These are phyloP conservation scores for Coprinopsis cinerea DNA, from an alignment of 768 basidiomycete species.

Conservation along the genomic window DNA sequence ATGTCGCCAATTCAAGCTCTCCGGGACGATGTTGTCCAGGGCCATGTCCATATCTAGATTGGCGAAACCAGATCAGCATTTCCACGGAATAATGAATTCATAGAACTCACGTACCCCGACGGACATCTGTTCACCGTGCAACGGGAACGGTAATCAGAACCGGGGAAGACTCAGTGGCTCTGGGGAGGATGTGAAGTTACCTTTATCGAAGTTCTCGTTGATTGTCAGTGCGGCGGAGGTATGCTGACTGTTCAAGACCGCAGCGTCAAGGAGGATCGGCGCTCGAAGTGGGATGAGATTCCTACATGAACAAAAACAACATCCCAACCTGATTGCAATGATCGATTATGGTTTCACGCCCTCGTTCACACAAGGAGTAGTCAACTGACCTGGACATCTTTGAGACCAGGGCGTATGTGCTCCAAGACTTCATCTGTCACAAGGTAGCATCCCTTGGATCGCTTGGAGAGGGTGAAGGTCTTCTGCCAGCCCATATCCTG, in stretches of 20 bases:
- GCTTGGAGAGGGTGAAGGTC: slow-evolving; percentile 59
- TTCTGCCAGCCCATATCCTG: slow-evolving; percentile 83
- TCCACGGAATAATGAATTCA: slow-evolving; percentile 10
- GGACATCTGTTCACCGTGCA: not conserved
- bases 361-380: not conserved
- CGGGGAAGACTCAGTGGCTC: too few species aligned
- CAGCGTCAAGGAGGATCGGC: not conserved
- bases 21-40: slow-evolving; percentile 83
- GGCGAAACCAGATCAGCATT: not conserved
- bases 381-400: slow-evolving; percentile 51
- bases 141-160: too few species aligned
- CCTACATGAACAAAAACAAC: slow-evolving; percentile 83
- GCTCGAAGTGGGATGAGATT: too few species aligned
- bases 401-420: slow-evolving; percentile 65
- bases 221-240: slow-evolving; percentile 75
- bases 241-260: slow-evolving; percentile 37
- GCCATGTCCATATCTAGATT: slow-evolving; percentile 89
- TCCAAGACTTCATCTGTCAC: slow-evolving; percentile 70
- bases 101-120: slow-evolving; percentile 24
- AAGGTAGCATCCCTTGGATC: slow-evolving; percentile 70
- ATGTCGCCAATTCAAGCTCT: slow-evolving; percentile 75
- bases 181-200: slow-evolving; percentile 32
- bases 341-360: not conserved
- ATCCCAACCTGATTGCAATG: slow-evolving; percentile 60
- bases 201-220: slow-evolving; percentile 87